Conservation (phyloP, 164 flowering plant genomes). For the Kalanchoe fedtschenkoi region DNA sequence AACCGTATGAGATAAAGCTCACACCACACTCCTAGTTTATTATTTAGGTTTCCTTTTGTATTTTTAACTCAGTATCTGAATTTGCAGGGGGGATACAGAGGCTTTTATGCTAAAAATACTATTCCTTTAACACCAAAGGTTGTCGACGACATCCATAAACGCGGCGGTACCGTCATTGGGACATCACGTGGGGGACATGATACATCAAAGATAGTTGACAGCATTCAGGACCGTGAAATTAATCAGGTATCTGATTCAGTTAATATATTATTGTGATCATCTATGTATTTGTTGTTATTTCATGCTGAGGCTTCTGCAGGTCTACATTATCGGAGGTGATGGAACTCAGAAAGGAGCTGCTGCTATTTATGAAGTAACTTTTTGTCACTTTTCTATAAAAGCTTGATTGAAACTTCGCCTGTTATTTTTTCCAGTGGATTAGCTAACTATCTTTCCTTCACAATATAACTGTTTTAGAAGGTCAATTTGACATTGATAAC, state of each 20-base stretch:
- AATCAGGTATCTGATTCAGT: conserved; percentile 44
- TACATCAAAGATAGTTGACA: conserved; percentile 70
- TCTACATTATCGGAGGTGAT: conserved; percentile 81
- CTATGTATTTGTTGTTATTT: neutral
- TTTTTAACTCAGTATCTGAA: neutral
- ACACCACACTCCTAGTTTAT: neutral
- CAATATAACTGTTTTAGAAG: neutral
- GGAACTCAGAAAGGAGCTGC: conserved; percentile 85
- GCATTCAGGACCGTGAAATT: conserved; percentile 82
- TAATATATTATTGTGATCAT: neutral
- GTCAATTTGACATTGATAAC: neutral
- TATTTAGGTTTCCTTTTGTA: neutral
- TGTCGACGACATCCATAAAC: conserved; percentile 79
- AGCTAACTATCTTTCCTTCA: neutral
- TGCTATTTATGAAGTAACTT: conserved; percentile 57
- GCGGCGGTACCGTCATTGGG: conserved; percentile 78
- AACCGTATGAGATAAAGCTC: too few species aligned
- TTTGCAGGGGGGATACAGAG: conserved; percentile 66
- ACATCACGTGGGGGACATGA: conserved; percentile 92
- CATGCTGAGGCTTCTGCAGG: conserved; percentile 31
- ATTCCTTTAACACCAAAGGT: conserved; percentile 49
- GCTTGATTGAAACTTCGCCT: neutral
- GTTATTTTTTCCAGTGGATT: neutral
- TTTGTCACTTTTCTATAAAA: neutral
- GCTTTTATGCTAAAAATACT: conserved; percentile 68